Base-by-base conservation (phyloP, 208 protist genomes). In the Leishmania tropica region DNA sequence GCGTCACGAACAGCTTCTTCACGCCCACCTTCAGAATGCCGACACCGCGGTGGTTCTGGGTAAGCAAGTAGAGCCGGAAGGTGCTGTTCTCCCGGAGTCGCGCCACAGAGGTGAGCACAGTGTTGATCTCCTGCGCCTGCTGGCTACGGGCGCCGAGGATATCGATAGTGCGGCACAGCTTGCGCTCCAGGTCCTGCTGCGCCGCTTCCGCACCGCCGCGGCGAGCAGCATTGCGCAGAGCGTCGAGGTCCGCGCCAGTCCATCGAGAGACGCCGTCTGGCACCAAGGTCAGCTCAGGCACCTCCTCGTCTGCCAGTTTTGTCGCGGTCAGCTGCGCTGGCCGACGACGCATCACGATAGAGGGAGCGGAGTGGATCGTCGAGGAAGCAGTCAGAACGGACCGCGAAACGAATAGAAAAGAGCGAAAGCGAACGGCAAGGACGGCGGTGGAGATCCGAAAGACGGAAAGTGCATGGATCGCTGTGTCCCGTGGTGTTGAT, bases 21-120 rank as follows among this genome's bases (percentile, higher is more conserved):
- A 88, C 76, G 21, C 97, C 97, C 40, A 98, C 86, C 81, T 98
- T 98, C 4, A 99, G 75, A 35, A 99, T 93, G 37, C 97, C 97
- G 7, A 95, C 79, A n/a, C 92, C 94, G 40, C 81, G 79, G 75
- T 87, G 83, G 35, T 85, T 83, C 54, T 90, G 51, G 19, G 80
- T 89, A 42, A 92, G 76, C 13, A 98, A 71, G 83, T 97, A 97
- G 11, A 98, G 71, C 58, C 86, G 83, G 68, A 90, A 88, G 24
- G 94, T 85, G 17, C 64, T 78, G 75, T 85, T 91, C 80, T 93
- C 89, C 58, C 85, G 83, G 24, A 96, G 83, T n/a, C 85, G 85
- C n/a, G 77, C 42, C 53, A 91, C 92, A 15, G 89, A 94, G 8
- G 91, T 96, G 58, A 96, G 88, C 4, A 88, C 85, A n/a, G 75